A percentile compares a stretch with the other conserved stretches of the same genome.
Evolutionary conservation across 2,329 filamentous ascomycete genomes (phyloP).

Genomic region (Colletotrichum neosansevieriae): DNA sequence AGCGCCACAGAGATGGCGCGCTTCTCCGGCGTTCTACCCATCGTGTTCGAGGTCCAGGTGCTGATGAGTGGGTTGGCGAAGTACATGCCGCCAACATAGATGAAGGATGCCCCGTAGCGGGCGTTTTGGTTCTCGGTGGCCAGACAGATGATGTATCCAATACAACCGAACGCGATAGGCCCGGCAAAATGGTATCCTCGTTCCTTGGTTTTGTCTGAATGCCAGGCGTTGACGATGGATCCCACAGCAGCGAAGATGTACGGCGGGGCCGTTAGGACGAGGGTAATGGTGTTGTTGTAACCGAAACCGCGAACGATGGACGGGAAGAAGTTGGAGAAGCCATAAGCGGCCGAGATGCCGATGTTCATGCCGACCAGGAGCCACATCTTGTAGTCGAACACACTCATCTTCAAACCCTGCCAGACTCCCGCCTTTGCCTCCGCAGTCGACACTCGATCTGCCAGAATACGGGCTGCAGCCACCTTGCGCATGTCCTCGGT

Average conservation of each 20-base stretch:
- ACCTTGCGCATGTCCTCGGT: constrained; percentile 44
- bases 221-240: constrained; percentile 41
- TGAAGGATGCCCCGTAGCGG: constrained; percentile 42
- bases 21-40: constrained; percentile 45
- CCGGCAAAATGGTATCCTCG: constrained; percentile 43
- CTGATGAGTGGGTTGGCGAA: constrained; percentile 41
- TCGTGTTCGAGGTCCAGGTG: constrained; percentile 41
- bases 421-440: constrained; percentile 43
- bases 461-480: constrained; percentile 43
- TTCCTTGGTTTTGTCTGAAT: constrained; percentile 42
- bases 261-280: constrained; percentile 43
- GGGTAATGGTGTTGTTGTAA: constrained; percentile 42
- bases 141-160: constrained; percentile 44
- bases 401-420: constrained; percentile 43
- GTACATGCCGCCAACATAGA: constrained; percentile 42
- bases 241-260: constrained; percentile 43
- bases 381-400: constrained; percentile 44
- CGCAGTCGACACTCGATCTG: constrained; percentile 43
- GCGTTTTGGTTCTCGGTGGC: constrained; percentile 41
- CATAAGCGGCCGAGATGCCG: constrained; percentile 42
- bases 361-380: constrained; percentile 44
- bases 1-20: constrained; percentile 43
- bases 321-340: constrained; percentile 45
- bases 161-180: constrained; percentile 41
- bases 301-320: constrained; percentile 43